Base-by-base conservation (phyloP, 257 asterid species). In the Salvia miltiorrhiza region DNA sequence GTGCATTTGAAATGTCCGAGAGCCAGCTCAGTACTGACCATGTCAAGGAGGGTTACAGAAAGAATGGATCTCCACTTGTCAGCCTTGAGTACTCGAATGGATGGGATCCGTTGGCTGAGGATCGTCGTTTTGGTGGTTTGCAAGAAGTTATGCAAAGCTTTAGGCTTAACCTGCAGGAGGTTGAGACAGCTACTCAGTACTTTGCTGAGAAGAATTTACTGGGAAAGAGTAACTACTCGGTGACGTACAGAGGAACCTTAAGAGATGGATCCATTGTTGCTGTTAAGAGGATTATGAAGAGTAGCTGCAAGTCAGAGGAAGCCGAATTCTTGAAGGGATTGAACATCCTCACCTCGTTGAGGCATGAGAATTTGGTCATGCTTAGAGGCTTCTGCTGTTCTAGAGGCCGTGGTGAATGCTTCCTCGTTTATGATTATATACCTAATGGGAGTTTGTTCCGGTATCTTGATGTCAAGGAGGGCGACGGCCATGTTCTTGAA, bases 21-120 rank as follows among this genome's bases (percentile, higher is more conserved):
- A 69, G 84, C 37, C 75, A 71, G 24, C 77, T 75, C 21, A 72
- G 87, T 65, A 71, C 80, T 0, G 95, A 86, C 64, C 79, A 74
- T 6, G 71, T 79, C 44, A 85, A 81, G 74, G 84, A 85, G 26
- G 73, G 56, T 8, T 68, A 81, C 20, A 74, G 82, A 71, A 88
- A 90, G 67, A 88, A 81, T 45, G 96, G 98, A 50, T 93, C 98
- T 32, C 98, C 98, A 0, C 89, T 93, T 2, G 85, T 85, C 50
- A 93, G 94, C 79, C 93, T 93, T 4, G 98, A 93, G 65, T 93
- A 93, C 77, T 79, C 98, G 1, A 87, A 70, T 2, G 97, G 97
- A 8, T 93, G 98, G 98, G 98, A 93, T 72, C 97, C 96, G 2
- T 65, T 90, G 49, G 93, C 94, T 1, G 98, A 93, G 79, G 97